Evolutionary conservation across 495 filamentous ascomycete genomes (phyloP).

Genomic region (Collariella sp.): DNA sequence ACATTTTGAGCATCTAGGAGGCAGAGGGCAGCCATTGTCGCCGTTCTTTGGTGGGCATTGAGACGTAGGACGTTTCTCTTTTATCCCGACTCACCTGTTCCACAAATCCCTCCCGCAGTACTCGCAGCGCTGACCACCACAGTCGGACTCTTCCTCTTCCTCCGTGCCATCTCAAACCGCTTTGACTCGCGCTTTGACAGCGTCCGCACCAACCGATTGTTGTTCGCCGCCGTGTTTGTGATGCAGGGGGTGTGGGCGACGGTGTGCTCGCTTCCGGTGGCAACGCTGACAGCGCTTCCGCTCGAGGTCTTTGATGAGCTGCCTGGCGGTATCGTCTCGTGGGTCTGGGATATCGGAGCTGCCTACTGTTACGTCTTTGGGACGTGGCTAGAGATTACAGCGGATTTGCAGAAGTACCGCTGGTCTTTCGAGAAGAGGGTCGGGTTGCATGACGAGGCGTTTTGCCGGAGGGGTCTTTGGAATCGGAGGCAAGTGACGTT

Average conservation of each 20-base stretch:
- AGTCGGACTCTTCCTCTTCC: conserved; percentile 56
- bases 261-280: conserved; percentile 51
- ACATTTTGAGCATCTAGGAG: too few relatives aligned
- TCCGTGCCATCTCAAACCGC: conserved; percentile 44
- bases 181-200: conserved; percentile 54
- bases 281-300: conserved; percentile 52
- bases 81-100: not conserved
- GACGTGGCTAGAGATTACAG: conserved; percentile 48
- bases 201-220: conserved; percentile 44
- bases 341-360: conserved; percentile 45
- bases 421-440: conserved; percentile 49
- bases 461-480: conserved; percentile 53
- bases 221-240: conserved; percentile 49
- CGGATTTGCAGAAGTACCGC: conserved; percentile 50
- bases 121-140: too few relatives aligned
- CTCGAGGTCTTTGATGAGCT: conserved; percentile 31
- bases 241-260: conserved; percentile 56
- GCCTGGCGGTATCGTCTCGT: conserved; percentile 23
- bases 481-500: conserved; percentile 30
- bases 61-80: too few relatives aligned
- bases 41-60: too few relatives aligned
- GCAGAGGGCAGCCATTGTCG: too few relatives aligned
- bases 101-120: too few relatives aligned
- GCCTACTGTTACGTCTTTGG: conserved; percentile 47
- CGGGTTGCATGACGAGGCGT: conserved; percentile 55